Percentiles rank a stretch among this genome's conserved stretches.
Conservation (phyloP, 345 rosid species). For the Aurinia saxatilis region DNA sequence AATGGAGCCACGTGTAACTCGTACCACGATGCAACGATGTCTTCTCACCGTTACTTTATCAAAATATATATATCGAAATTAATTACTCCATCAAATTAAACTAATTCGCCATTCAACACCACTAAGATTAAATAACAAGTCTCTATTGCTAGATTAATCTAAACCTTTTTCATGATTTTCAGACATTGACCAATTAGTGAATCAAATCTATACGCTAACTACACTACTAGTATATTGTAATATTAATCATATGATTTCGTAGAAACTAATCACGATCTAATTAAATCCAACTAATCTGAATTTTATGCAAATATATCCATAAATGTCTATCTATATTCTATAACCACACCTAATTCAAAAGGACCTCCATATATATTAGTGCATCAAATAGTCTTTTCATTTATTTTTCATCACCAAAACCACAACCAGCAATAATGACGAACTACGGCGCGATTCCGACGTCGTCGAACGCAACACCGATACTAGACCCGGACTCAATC, state of each 20-base stretch:
- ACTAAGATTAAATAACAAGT: not conserved
- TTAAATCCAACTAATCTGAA: no score
- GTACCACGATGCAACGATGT: conserved; percentile 20
- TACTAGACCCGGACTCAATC: conserved; percentile 38
- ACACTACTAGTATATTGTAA: not conserved
- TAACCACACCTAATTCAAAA: no score
- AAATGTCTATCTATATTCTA: no score
- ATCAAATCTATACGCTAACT: not conserved
- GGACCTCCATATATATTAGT: no score
- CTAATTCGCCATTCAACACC: not conserved
- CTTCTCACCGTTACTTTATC: not conserved
- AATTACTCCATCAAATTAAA: not conserved
- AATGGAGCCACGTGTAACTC: no score
- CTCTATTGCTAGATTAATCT: conserved; percentile 4
- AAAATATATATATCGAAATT: not conserved
- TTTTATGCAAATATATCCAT: no score
- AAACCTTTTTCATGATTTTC: not conserved
- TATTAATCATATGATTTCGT: not conserved
- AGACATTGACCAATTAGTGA: not conserved
- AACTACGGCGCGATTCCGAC: conserved; percentile 78
- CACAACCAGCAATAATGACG: conserved; percentile 37
- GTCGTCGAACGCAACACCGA: conserved; percentile 38
- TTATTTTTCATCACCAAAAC: not conserved
- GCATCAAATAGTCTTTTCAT: not conserved
- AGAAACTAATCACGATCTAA: not conserved